A percentile compares a stretch with the other conserved stretches of the same genome.
These are phyloP conservation scores for Sordariomycetes sp. DNA, from an alignment of 2,329 filamentous ascomycete species.

Conservation along the genomic window DNA sequence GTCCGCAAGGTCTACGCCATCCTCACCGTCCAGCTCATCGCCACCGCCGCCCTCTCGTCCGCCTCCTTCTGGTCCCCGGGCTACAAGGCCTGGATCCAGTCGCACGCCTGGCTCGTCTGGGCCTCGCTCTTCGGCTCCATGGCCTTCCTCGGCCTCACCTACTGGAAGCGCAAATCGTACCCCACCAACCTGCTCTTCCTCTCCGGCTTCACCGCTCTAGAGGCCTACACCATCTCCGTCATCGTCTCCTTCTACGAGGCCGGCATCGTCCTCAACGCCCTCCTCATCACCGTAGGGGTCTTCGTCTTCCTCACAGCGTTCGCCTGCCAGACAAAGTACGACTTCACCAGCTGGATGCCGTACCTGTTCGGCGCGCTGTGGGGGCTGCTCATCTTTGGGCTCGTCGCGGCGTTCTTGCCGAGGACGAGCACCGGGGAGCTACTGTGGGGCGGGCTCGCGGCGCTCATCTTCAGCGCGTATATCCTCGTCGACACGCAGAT, in stretches of 20 bases:
- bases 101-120: conserved; percentile 75
- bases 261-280: conserved; percentile 77
- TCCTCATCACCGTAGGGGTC: conserved; percentile 76
- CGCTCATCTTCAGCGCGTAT: conserved; percentile 87
- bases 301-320: conserved; percentile 75
- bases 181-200: conserved; percentile 93
- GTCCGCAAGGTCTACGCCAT: conserved; percentile 97
- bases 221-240: conserved; percentile 89
- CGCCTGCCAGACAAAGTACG: conserved; percentile 95
- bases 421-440: conserved; percentile 73
- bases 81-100: conserved; percentile 83
- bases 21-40: conserved; percentile 85
- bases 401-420: conserved; percentile 86
- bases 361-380: conserved; percentile 88
- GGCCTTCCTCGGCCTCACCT: conserved; percentile 76
- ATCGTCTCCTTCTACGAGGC: conserved; percentile 85
- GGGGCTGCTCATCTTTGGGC: conserved; percentile 84
- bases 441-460: conserved; percentile 69
- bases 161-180: conserved; percentile 93
- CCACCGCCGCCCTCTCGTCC: conserved; percentile 69
- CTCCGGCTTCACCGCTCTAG: conserved; percentile 75
- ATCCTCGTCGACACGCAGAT: conserved; percentile 95
- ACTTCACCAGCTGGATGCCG: conserved; percentile 95
- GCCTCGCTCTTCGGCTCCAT: conserved; percentile 74
- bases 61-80: conserved; percentile 73